A percentile compares a stretch with the other conserved stretches of the same genome.
Conservation (phyloP, 805 yeast species). For the Candida ficus region DNA sequence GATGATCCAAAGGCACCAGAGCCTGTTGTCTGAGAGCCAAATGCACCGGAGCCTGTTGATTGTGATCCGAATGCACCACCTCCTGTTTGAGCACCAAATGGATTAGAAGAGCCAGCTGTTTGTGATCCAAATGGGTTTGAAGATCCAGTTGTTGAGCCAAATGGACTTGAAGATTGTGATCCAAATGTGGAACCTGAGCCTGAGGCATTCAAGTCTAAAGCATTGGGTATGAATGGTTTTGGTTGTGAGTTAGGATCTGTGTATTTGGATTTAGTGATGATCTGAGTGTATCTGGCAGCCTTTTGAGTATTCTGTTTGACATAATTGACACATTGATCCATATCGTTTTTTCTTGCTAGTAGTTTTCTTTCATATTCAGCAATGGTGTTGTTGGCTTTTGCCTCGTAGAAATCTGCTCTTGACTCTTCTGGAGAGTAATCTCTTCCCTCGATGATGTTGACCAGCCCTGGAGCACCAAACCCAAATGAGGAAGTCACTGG, state of each 20-base stretch:
- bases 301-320: slow-evolving; percentile 36
- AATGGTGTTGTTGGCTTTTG: slow-evolving; percentile 32
- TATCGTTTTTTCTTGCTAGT: slow-evolving; percentile 40
- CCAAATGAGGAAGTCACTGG: slow-evolving; percentile 41
- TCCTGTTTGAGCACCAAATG: neutral
- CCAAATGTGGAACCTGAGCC: slow-evolving; percentile 10
- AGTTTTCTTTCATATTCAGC: slow-evolving; percentile 37
- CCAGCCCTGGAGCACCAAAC: slow-evolving; percentile 40
- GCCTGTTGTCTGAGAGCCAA: neutral
- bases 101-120: neutral
- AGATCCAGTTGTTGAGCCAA: neutral
- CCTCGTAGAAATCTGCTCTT: slow-evolving; percentile 41
- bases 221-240: slow-evolving; percentile 31
- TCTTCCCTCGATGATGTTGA: slow-evolving; percentile 44
- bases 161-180: neutral
- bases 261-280: slow-evolving; percentile 31
- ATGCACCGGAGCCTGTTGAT: neutral
- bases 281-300: slow-evolving; percentile 56
- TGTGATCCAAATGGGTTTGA: slow-evolving; percentile 11
- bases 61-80: neutral
- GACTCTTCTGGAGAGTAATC: slow-evolving; percentile 52
- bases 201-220: slow-evolving; percentile 27
- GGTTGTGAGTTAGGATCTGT: slow-evolving; percentile 23
- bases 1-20: slow-evolving; percentile 1
- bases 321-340: slow-evolving; percentile 36